Conservation (phyloP, 768 basidiomycete genomes). For the Termitomyces sp. region DNA sequence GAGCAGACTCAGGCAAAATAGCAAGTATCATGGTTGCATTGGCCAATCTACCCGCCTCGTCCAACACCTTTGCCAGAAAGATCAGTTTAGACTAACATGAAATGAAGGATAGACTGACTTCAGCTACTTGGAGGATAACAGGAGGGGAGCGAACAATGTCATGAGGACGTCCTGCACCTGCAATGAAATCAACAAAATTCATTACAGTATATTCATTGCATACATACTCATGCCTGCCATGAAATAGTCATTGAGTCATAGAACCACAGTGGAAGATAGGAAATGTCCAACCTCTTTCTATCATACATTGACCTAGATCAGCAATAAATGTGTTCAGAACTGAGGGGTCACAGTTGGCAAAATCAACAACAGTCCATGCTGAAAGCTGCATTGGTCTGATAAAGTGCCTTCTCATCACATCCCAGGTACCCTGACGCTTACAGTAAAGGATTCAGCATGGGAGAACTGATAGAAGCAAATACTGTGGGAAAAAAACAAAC, state of each 20-base stretch:
- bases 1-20: slow-evolving; percentile 27
- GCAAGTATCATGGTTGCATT: slow-evolving; percentile 21
- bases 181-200: not conserved
- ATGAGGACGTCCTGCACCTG: slow-evolving; percentile 7
- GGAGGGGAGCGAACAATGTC: slow-evolving; percentile 4
- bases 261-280: not conserved
- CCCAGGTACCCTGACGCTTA: slow-evolving; percentile 26
- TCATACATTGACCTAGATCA: slow-evolving; percentile 21
- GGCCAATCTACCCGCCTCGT: not conserved
- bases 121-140: not conserved
- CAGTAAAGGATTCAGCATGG: not conserved
- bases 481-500: not conserved
- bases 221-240: slow-evolving; percentile 16
- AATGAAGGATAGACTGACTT: not conserved
- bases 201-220: not conserved
- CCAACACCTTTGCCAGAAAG: slow-evolving; percentile 9
- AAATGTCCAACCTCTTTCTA: slow-evolving; percentile 18
- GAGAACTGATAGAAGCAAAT: not conserved
- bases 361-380: slow-evolving; percentile 22
- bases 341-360: slow-evolving; percentile 15
- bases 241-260: not conserved
- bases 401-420: slow-evolving; percentile 25
- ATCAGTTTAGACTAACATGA: not conserved
- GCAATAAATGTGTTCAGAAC: slow-evolving; percentile 16
- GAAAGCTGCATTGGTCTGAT: slow-evolving; percentile 12